Percentiles rank a stretch among this genome's conserved stretches.
phyloP scores from a whole-genome alignment of 352 stramenopile genomes.

The Globisporangium lucens region DNA sequence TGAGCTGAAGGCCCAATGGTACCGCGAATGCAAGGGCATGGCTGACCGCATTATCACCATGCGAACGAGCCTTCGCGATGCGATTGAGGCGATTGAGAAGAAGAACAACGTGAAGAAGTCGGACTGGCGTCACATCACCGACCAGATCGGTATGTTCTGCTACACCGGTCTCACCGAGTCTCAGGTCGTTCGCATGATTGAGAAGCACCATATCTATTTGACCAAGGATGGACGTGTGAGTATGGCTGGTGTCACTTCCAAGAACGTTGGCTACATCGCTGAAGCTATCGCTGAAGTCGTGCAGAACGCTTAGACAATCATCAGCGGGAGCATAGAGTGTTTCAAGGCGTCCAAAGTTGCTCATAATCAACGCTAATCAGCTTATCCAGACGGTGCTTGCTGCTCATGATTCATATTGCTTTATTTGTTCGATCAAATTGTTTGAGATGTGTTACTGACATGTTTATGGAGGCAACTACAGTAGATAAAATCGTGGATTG shows the following conservation, averaged over 20 bases:
- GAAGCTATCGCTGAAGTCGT: constrained; percentile 93
- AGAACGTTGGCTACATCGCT: constrained; percentile 97
- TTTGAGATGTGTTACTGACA: background rate
- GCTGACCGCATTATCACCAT: constrained; percentile 95
- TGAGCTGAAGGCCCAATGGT: constrained; percentile 92
- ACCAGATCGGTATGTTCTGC: constrained; percentile 99
- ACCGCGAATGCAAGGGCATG: constrained; percentile 95
- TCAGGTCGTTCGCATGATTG: constrained; percentile 92
- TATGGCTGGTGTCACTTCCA: constrained; percentile 96
- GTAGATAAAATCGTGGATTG: background rate
- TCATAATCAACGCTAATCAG: constrained; percentile 8
- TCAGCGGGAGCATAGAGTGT: background rate
- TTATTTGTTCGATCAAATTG: background rate
- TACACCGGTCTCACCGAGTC: constrained; percentile 96
- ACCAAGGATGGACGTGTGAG: constrained; percentile 98
- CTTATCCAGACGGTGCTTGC: constrained; percentile 5
- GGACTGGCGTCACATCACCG: constrained; percentile 97
- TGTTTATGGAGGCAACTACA: background rate
- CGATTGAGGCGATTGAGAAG: constrained; percentile 79
- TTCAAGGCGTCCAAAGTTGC: constrained; percentile 1
- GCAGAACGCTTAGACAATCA: constrained; percentile 63
- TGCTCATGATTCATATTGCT: constrained; percentile 1
- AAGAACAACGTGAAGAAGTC: constrained; percentile 68
- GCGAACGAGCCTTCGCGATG: constrained; percentile 79
- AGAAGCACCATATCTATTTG: constrained; percentile 98